A percentile compares a stretch with the other conserved stretches of the same genome.
Evolutionary conservation across 495 filamentous ascomycete species (phyloP).

Genomic region (Neurospora sp.): DNA sequence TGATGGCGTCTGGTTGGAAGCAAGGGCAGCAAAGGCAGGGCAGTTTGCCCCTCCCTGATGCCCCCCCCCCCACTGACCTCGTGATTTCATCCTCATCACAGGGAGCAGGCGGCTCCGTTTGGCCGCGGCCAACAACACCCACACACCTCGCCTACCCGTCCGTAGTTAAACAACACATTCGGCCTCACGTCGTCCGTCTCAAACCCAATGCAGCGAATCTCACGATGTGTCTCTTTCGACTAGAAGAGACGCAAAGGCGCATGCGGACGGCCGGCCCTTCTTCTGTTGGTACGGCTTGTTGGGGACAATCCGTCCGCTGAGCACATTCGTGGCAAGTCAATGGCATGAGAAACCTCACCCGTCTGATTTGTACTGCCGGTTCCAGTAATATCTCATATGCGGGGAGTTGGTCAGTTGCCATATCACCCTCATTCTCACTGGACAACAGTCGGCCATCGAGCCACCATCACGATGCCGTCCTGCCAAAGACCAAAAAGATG

Average conservation of each 20-base stretch:
- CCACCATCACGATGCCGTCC: background rate
- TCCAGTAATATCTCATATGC: background rate
- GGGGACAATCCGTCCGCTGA: background rate
- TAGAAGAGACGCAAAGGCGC: background rate
- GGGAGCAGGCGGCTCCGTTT: conserved; percentile 13
- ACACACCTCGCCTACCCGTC: background rate
- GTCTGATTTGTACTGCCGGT: background rate
- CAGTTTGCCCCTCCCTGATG: background rate
- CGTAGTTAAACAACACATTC: background rate
- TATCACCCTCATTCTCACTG: background rate
- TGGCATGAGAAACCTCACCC: background rate
- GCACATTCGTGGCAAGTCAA: background rate
- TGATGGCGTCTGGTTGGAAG: conserved; percentile 1
- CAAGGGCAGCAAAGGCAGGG: background rate
- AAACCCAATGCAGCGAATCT: background rate
- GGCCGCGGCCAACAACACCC: conserved; percentile 12
- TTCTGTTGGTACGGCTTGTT: background rate
- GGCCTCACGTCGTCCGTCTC: background rate
- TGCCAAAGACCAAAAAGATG: background rate
- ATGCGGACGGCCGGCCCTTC: background rate
- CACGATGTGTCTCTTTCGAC: background rate
- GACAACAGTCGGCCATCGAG: background rate
- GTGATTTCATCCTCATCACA: conserved; percentile 18
- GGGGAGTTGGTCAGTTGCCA: background rate
- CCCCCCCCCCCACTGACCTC: conserved; percentile 19